A percentile compares a stretch with the other conserved stretches of the same genome.
Conservation (phyloP, 257 asterid genomes). For the Apocynum venetum region DNA sequence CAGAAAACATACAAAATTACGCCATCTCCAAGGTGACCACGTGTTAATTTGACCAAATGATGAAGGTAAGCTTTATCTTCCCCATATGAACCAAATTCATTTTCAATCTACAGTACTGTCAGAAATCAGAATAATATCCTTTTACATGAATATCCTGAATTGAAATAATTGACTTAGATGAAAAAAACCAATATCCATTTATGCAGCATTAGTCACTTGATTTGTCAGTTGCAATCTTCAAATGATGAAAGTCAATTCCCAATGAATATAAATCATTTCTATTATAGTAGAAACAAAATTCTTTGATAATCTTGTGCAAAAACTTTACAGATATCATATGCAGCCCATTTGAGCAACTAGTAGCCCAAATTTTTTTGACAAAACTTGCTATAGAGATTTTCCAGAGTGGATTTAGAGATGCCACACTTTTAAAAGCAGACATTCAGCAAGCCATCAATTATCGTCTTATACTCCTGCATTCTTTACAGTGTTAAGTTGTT, state of each 20-base stretch:
- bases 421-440: not conserved
- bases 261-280: not conserved
- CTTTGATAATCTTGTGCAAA: not conserved
- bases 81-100: slow-evolving; percentile 94
- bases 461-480: not conserved
- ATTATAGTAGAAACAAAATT: not conserved
- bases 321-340: not conserved
- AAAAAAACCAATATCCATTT: not conserved
- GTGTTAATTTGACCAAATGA: slow-evolving; percentile 74
- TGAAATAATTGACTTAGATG: slow-evolving; percentile 9
- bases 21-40: slow-evolving; percentile 71
- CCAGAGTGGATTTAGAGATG: not conserved
- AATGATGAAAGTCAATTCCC: not conserved
- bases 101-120: slow-evolving; percentile 68
- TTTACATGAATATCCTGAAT: slow-evolving; percentile 12
- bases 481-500: not conserved
- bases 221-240: not conserved
- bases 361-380: not conserved
- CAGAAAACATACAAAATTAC: slow-evolving; percentile 55
- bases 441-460: not conserved
- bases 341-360: not conserved
- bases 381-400: not conserved
- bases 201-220: not conserved
- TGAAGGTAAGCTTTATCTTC: slow-evolving; percentile 84
- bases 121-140: slow-evolving; percentile 26